Evolutionary conservation across 495 filamentous ascomycete species (phyloP), one percentile per base, ranked within the genome.

Genomic region (Penicillium robsamsonii): DNA sequence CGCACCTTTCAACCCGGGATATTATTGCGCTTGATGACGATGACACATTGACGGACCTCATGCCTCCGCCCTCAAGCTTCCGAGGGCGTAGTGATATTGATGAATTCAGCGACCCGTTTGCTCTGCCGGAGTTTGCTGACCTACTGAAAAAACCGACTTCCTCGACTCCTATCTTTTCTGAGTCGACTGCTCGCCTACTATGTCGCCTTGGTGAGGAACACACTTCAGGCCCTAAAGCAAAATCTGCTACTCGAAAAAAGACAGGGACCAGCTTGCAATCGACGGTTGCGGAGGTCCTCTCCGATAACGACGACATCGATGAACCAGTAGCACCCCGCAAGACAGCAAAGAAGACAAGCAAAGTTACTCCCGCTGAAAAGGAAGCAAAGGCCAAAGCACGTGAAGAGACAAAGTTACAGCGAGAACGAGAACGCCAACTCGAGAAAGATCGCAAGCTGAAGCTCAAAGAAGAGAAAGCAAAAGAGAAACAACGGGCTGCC

Each of bases 401-500:
- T 38, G 73, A 72, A 48, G 72, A 68, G 22, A 73, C 51, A 70
- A 84, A 70, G 63, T 70, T 53, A 20, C 66, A 55, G 66, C 83
- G 66, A 75, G 79, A 73, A 56, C 69, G 59, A 18, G 75, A 78
- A 12, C 70, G 71, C 15, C 70, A 79, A 51, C 59, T 66, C 0
- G 75, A 80, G 33, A 83, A 75, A 66, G 78, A 71, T 67, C 75
- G 61, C 72, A 85, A 79, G 53, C 72, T 70, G 18, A 60, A 71
- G 44, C 45, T 70, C 55, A 80, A 75, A 59, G 81, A 82, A 61
- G 79, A 87, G 50, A 84, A 81, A 62, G 81, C 78, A 2, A 74
- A 71, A 43, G 83, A 89, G 62, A 92, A 87, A 64, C 80, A 87
- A 50, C 74, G 74, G 11, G 86, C 83, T 13, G 81, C 83, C 12